Conservation (phyloP, 2,329 filamentous ascomycete genomes). For the Epichloe brachyelytri region DNA sequence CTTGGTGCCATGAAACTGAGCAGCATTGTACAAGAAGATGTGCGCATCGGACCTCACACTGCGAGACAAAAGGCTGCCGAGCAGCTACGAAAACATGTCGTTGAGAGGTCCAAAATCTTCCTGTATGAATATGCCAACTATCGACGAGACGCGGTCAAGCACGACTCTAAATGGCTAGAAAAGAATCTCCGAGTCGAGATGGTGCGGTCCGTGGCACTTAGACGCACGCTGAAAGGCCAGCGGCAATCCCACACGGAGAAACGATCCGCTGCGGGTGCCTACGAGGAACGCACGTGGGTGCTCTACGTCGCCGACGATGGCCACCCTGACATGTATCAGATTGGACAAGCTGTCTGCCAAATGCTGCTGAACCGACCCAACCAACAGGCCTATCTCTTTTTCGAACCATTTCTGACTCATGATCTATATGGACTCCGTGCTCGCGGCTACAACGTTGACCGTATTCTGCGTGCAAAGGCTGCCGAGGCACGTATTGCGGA, state of each 20-base stretch:
- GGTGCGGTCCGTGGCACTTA: conserved; percentile 66
- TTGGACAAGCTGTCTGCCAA: conserved; percentile 75
- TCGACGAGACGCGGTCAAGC: conserved; percentile 62
- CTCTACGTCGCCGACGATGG: conserved; percentile 62
- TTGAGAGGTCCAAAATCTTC: conserved; percentile 83
- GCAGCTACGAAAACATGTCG: conserved; percentile 63
- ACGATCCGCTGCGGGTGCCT: conserved; percentile 55
- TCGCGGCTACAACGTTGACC: conserved; percentile 92
- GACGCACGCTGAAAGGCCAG: conserved; percentile 61
- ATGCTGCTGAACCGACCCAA: conserved; percentile 71
- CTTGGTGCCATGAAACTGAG: conserved; percentile 71
- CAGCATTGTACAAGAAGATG: conserved; percentile 63
- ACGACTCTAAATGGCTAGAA: conserved; percentile 83
- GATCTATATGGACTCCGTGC: conserved; percentile 70
- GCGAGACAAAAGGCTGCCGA: conserved; percentile 56
- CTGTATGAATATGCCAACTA: conserved; percentile 64
- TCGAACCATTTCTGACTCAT: conserved; percentile 82
- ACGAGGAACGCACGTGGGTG: conserved; percentile 41
- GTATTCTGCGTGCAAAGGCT: conserved; percentile 78
- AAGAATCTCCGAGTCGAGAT: conserved; percentile 67
- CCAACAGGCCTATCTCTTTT: conserved; percentile 77
- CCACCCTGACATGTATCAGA: conserved; percentile 76
- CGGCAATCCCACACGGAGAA: conserved; percentile 60
- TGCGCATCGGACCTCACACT: conserved; percentile 54
- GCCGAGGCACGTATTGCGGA: conserved; percentile 81